phyloP scores from a whole-genome alignment of 2,329 filamentous ascomycete genomes.

The Fusarium sp. region DNA sequence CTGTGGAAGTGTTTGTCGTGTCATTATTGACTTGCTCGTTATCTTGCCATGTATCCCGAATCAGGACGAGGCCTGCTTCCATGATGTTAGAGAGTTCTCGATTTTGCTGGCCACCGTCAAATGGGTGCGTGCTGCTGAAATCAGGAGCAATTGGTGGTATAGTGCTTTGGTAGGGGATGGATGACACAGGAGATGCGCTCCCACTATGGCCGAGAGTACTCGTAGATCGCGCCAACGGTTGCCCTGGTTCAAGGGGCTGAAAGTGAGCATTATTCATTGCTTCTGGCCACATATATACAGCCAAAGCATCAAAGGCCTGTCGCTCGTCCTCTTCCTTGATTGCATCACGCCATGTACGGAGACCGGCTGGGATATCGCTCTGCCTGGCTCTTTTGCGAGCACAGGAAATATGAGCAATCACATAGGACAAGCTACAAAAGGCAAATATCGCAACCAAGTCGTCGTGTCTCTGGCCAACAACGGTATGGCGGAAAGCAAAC shows the following conservation, averaged over 20 bases:
- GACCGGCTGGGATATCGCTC: constrained; percentile 9
- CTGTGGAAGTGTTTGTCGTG: no score
- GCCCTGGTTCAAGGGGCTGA: not conserved
- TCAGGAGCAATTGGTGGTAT: fast-evolving
- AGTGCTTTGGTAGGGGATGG: not conserved
- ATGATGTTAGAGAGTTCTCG: not conserved
- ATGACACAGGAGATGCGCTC: not conserved
- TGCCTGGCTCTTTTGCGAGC: not conserved
- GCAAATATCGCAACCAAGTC: constrained; percentile 21
- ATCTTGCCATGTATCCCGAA: not conserved
- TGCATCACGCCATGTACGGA: constrained; percentile 24
- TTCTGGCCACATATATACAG: constrained; percentile 28
- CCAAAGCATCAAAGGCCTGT: constrained; percentile 10
- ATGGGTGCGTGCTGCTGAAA: not conserved
- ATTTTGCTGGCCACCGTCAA: not conserved
- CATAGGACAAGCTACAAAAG: constrained; percentile 31
- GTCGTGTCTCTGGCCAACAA: not conserved
- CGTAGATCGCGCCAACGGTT: not conserved
- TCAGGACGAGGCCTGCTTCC: fast-evolving
- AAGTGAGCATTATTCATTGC: not conserved
- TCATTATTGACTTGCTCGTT: not conserved
- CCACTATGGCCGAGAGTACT: not conserved
- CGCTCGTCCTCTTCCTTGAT: constrained; percentile 10
- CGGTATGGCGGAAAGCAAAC: constrained; percentile 23
- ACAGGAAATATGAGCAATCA: not conserved